Conservation (phyloP, 768 basidiomycete genomes). For the Hydnum rufescens region DNA sequence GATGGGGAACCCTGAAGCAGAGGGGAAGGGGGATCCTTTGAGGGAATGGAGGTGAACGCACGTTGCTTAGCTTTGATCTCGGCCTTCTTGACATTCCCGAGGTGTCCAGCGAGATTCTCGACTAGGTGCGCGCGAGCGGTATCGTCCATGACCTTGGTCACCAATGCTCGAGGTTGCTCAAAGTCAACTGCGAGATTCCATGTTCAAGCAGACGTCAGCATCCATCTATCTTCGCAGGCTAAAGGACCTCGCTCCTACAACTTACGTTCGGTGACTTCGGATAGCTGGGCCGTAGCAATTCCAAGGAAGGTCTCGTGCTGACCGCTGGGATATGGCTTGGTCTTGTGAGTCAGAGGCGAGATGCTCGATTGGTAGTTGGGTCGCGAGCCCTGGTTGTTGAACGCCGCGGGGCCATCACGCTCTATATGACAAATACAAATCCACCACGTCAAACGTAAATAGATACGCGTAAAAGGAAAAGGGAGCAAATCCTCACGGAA, state of each 20-base stretch:
- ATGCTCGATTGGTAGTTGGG: constrained; percentile 80
- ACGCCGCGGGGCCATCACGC: constrained; percentile 53
- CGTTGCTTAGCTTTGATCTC: constrained; percentile 35
- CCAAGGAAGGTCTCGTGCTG: constrained; percentile 63
- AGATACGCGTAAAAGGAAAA: not conserved
- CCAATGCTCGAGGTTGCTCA: constrained; percentile 19
- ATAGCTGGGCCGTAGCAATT: constrained; percentile 28
- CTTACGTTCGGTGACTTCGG: constrained; percentile 59
- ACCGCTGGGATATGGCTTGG: constrained; percentile 21
- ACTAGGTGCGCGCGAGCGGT: constrained; percentile 18
- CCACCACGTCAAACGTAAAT: too few species aligned
- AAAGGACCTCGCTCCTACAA: constrained; percentile 16
- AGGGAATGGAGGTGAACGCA: constrained; percentile 21
- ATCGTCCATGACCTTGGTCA: constrained; percentile 21
- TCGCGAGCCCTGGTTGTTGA: constrained; percentile 60
- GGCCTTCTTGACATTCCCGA: constrained; percentile 12
- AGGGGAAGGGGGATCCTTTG: not conserved
- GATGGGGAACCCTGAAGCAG: too few species aligned
- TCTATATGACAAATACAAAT: constrained; percentile 16
- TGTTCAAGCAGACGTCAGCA: too few species aligned
- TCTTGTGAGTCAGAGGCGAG: constrained; percentile 45
- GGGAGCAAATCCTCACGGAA: constrained; percentile 29
- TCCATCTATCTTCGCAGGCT: not conserved
- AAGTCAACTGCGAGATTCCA: constrained; percentile 13
- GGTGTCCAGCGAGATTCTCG: constrained; percentile 22